Base-by-base conservation (phyloP, 2,329 filamentous ascomycete species). In the Trichoderma breve region DNA sequence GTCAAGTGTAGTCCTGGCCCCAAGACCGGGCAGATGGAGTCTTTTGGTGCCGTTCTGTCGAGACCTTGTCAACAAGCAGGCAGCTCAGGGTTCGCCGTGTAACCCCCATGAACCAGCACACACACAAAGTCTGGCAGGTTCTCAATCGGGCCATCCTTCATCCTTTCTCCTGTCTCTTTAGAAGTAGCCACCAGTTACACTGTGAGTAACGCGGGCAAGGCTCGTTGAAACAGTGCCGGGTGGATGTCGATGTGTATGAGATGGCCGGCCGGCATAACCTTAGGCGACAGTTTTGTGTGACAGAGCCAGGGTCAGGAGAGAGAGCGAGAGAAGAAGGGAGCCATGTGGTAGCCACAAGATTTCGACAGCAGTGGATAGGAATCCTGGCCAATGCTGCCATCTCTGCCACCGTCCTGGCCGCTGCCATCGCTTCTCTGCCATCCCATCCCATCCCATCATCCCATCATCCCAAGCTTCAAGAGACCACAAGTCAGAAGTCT, bases 211-310 rank as follows among this genome's bases (percentile, higher is more conserved):
- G 57, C 26, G 66, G 55, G 43, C 63, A 63, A 21, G 70, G 64
- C 43, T 72, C 70, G 47, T 72, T 68, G 70, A 72, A 72, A 72
- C 70, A 47, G 53, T 72, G 47, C 70, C 70, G 64, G 58, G 43
- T 57, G 64, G 58, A 18, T 32, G 32, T 68, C 14, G 57, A 65
- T 67, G 30, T 58, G 70, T 39, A 68, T 28, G 64, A 61, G 60
- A 70, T 60, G 65, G 26, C 65, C 55, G 30, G 64, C 70, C 70
- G 70, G 63, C 34, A 68, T 26, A 68, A 36, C 62, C 58, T 47
- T 47, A 68, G 63, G 58, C 63, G 57, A 72, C 34, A 32, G 39
- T 24, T 30, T 30, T 47, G 70, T 68, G 70, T 55, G 61, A 67
- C 70, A 12, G n/a, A 24, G 26, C 36, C 66, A 34, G 15, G 57